A percentile compares a stretch with the other conserved stretches of the same genome.
phyloP scores from a whole-genome alignment of 768 basidiomycete species.

The Russula sp. region DNA sequence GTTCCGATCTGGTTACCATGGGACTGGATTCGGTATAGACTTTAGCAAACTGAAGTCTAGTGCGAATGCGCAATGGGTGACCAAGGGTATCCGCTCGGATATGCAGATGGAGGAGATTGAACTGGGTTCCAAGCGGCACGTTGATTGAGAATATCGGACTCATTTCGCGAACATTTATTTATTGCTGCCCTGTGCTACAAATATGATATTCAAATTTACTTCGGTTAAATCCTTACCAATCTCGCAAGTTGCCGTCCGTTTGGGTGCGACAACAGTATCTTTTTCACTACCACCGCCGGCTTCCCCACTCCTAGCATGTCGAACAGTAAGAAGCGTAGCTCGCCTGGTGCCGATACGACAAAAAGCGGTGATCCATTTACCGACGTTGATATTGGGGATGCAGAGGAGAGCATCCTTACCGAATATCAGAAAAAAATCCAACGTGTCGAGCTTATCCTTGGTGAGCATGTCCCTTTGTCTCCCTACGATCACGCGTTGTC shows the following conservation, averaged over 20 bases:
- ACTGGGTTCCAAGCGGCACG: constrained; percentile 76
- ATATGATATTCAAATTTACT: constrained; percentile 8
- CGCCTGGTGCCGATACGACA: constrained; percentile 74
- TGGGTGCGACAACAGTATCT: constrained; percentile 7
- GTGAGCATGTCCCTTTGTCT: constrained; percentile 43
- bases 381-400: constrained; percentile 65
- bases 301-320: constrained; percentile 34
- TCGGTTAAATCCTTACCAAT: constrained; percentile 25
- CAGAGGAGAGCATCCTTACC: constrained; percentile 66
- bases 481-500: not conserved
- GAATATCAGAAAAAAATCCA: constrained; percentile 65
- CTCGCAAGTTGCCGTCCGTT: constrained; percentile 24
- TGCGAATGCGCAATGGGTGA: constrained; percentile 42
- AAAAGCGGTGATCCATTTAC: constrained; percentile 57
- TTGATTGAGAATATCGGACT: constrained; percentile 49
- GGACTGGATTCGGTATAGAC: constrained; percentile 61
- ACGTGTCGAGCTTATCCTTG: constrained; percentile 67
- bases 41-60: constrained; percentile 38
- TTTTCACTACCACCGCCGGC: constrained; percentile 13
- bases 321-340: constrained; percentile 63
- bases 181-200: constrained; percentile 2
- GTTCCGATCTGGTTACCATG: constrained; percentile 70
- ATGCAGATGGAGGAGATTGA: constrained; percentile 66
- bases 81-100: constrained; percentile 37
- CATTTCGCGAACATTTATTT: constrained; percentile 7